phyloP scores from a whole-genome alignment of 2,329 filamentous ascomycete genomes.

The Sclerotinia subarctica region DNA sequence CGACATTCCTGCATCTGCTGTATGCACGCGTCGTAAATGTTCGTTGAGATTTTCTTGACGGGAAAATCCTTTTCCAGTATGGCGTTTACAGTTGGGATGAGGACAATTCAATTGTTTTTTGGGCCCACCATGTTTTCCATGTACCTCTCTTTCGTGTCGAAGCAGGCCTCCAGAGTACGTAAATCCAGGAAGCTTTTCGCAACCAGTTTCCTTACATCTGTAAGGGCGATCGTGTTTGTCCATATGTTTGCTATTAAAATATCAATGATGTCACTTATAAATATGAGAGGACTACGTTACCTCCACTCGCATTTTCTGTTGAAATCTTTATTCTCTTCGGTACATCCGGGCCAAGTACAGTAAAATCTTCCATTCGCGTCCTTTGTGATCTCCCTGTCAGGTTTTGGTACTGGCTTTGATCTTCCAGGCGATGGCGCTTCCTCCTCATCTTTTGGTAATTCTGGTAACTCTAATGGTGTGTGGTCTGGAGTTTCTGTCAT shows the following conservation, averaged over 20 bases:
- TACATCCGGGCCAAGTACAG: slow-evolving; percentile 70
- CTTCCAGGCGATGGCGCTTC: slow-evolving; percentile 36
- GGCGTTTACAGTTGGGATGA: slow-evolving; percentile 82
- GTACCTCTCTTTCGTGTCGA: slow-evolving; percentile 89
- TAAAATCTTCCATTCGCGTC: slow-evolving; percentile 73
- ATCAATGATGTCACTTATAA: neutral
- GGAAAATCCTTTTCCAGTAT: slow-evolving; percentile 84
- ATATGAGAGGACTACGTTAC: slow-evolving; percentile 53
- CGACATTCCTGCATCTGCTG: slow-evolving; percentile 47
- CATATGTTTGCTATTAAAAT: slow-evolving; percentile 80
- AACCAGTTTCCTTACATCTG: slow-evolving; percentile 76
- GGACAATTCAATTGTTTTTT: slow-evolving; percentile 87
- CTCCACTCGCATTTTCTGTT: slow-evolving; percentile 82
- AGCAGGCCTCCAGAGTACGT: slow-evolving; percentile 90
- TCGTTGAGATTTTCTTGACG: slow-evolving; percentile 92
- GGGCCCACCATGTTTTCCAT: slow-evolving; percentile 66
- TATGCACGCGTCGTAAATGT: slow-evolving; percentile 87
- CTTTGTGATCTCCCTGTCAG: slow-evolving; percentile 54
- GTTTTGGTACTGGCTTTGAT: slow-evolving; percentile 55
- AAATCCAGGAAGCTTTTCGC: slow-evolving; percentile 89
- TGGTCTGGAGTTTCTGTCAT: slow-evolving; percentile 28
- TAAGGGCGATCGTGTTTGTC: slow-evolving; percentile 96
- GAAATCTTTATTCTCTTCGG: slow-evolving; percentile 63
- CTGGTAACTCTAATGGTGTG: slow-evolving; percentile 32
- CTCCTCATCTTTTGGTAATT: slow-evolving; percentile 34